Conservation (phyloP, 2,329 filamentous ascomycete species). For the Sporothrix schenckii region DNA sequence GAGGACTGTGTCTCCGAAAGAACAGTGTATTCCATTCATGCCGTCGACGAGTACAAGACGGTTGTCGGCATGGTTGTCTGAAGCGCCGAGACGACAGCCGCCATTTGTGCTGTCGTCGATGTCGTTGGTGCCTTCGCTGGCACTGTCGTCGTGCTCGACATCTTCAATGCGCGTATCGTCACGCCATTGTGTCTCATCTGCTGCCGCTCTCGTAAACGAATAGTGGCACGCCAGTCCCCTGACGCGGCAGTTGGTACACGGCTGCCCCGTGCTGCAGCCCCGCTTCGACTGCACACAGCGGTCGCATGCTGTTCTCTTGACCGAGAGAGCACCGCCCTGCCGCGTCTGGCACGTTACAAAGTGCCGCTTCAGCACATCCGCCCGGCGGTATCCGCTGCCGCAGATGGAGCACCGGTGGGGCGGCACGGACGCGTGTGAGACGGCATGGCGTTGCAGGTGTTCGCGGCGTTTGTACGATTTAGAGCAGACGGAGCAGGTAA, state of each 20-base stretch:
- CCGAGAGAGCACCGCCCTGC: background rate
- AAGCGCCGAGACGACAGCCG: background rate
- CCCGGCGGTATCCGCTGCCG: constrained; percentile 23
- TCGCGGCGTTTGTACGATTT: constrained; percentile 30
- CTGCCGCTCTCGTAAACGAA: background rate
- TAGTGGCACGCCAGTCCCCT: constrained; percentile 13
- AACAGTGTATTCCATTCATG: background rate
- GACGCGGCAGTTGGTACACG: constrained; percentile 22
- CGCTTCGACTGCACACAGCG: constrained; percentile 26
- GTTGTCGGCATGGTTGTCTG: background rate
- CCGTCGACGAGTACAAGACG: background rate
- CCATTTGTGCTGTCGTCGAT: background rate
- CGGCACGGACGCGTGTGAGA: constrained; percentile 19
- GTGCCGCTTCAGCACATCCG: constrained; percentile 28
- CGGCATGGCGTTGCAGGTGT: constrained; percentile 27
- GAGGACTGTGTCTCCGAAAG: background rate
- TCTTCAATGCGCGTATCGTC: background rate
- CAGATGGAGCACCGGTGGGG: constrained; percentile 22
- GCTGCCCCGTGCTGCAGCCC: constrained; percentile 26
- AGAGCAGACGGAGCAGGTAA: background rate
- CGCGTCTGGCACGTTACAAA: constrained; percentile 8
- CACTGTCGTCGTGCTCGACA: background rate
- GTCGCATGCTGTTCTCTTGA: constrained; percentile 22
- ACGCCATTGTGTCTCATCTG: background rate
- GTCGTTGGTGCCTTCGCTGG: background rate